A percentile compares a stretch with the other conserved stretches of the same genome.
Conservation (phyloP, 371 early-diverging fungal species). For the Ordospora pajunii region DNA sequence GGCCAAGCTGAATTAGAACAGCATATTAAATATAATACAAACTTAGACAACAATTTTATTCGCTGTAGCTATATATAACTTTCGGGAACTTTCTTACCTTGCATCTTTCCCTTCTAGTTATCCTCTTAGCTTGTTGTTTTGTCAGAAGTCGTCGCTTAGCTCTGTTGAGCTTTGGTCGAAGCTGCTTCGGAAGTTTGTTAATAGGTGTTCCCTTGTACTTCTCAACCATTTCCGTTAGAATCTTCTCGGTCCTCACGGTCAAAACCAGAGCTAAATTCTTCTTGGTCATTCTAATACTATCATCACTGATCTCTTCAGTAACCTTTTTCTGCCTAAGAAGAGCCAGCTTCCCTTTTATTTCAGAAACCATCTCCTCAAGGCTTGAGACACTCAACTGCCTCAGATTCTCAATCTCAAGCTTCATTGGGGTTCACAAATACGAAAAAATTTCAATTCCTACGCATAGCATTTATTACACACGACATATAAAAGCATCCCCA, state of each 20-base stretch:
- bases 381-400: constrained; percentile 31
- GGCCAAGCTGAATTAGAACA: background rate
- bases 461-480: no score
- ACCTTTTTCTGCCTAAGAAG: constrained; percentile 42
- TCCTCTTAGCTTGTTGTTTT: constrained; percentile 31
- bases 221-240: constrained; percentile 28
- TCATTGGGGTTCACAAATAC: constrained; percentile 24
- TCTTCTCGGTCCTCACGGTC: constrained; percentile 39
- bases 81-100: constrained; percentile 21
- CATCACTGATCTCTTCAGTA: constrained; percentile 29
- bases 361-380: constrained; percentile 21
- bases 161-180: constrained; percentile 43
- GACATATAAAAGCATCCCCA: no score
- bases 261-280: constrained; percentile 47
- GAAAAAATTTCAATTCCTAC: constrained; percentile 3
- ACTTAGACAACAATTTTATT: constrained; percentile 25
- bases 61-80: constrained; percentile 31
- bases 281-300: constrained; percentile 40
- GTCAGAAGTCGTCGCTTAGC: constrained; percentile 41
- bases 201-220: constrained; percentile 38
- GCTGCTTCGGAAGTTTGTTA: constrained; percentile 48
- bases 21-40: background rate
- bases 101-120: constrained; percentile 14
- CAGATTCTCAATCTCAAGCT: constrained; percentile 32
- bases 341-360: constrained; percentile 25